Evolutionary conservation across 495 filamentous ascomycete genomes (phyloP).

Genomic region (Endocarpon pusillum): DNA sequence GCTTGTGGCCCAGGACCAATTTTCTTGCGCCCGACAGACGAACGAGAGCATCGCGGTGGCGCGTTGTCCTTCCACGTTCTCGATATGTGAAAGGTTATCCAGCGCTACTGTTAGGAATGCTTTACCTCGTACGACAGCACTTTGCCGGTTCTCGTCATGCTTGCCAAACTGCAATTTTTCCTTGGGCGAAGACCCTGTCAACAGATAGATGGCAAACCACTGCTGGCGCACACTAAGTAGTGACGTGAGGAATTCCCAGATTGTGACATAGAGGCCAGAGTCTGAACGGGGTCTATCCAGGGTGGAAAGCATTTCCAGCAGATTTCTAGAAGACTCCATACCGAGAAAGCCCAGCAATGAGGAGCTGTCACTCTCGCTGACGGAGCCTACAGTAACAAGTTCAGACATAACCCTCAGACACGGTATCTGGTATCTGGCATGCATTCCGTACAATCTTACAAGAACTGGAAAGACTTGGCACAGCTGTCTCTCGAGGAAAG

Average conservation of each 20-base stretch:
- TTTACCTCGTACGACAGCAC: constrained; percentile 26
- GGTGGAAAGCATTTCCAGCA: constrained; percentile 59
- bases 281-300: constrained; percentile 62
- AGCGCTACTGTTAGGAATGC: constrained; percentile 63
- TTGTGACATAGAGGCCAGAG: constrained; percentile 37
- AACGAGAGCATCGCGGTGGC: constrained; percentile 68
- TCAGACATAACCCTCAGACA: constrained; percentile 52
- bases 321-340: constrained; percentile 60
- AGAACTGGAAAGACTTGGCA: constrained; percentile 62
- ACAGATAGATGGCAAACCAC: constrained; percentile 83
- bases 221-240: constrained; percentile 82
- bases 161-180: constrained; percentile 36
- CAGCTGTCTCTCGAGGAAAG: constrained; percentile 55
- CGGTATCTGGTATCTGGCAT: constrained; percentile 44
- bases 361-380: constrained; percentile 51
- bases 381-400: constrained; percentile 48
- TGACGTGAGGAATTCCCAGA: constrained; percentile 78
- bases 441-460: constrained; percentile 60
- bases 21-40: constrained; percentile 67
- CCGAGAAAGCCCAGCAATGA: constrained; percentile 81
- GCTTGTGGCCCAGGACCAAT: constrained; percentile 81
- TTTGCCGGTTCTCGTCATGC: constrained; percentile 25
- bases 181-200: constrained; percentile 71
- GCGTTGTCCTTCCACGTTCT: constrained; percentile 39
- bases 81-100: constrained; percentile 51